Conservation (phyloP, 2,329 filamentous ascomycete species). For the Chaetomiaceae sp. region DNA sequence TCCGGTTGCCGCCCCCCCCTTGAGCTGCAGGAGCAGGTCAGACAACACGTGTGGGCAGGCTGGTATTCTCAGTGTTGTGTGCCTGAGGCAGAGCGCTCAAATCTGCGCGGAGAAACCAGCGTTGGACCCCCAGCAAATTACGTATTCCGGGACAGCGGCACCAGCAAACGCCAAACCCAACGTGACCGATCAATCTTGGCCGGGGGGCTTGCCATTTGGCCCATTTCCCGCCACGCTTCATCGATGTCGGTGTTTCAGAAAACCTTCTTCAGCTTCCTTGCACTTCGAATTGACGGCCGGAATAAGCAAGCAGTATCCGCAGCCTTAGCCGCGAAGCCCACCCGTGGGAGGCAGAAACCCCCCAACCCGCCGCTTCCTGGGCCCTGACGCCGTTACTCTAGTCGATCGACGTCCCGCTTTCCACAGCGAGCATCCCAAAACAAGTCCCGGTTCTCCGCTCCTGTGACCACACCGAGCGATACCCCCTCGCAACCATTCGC, state of each 20-base stretch:
- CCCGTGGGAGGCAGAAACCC: neutral
- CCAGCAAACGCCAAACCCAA: neutral
- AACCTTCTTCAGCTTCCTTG: neutral
- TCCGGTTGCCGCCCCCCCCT: neutral
- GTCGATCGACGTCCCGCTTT: constrained; percentile 23
- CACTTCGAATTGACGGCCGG: neutral
- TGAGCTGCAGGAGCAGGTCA: neutral
- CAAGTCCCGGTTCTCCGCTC: constrained; percentile 18
- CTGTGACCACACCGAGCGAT: constrained; percentile 20
- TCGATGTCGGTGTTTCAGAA: constrained; percentile 8
- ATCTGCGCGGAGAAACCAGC: neutral
- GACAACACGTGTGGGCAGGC: neutral
- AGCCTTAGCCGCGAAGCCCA: neutral
- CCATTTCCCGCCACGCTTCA: constrained; percentile 1
- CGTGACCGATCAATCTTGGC: neutral
- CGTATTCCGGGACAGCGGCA: neutral
- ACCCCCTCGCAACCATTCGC: constrained; percentile 18
- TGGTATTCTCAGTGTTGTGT: too few relatives aligned
- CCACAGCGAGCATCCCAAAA: constrained; percentile 22
- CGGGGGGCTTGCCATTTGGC: neutral
- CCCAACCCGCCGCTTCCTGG: neutral
- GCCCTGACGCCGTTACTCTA: neutral
- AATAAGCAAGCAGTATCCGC: neutral
- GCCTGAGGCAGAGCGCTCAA: neutral
- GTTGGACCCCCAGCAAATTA: constrained; percentile 3